phyloP scores from a whole-genome alignment of 2,329 filamentous ascomycete species.

The Beauveria sp. region DNA sequence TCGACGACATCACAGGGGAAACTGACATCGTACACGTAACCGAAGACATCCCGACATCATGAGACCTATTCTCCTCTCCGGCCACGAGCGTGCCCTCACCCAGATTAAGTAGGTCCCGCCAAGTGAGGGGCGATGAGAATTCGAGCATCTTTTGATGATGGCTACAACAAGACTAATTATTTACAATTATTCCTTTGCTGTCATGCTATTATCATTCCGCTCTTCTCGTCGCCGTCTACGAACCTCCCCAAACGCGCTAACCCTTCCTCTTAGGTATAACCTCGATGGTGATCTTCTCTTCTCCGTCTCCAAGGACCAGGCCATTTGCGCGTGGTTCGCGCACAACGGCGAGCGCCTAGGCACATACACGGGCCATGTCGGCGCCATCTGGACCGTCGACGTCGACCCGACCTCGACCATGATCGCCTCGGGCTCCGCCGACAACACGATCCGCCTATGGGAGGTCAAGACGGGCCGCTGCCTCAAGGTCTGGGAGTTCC shows the following conservation, averaged over 20 bases:
- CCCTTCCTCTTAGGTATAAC: constrained; percentile 58
- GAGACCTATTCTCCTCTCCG: constrained; percentile 93
- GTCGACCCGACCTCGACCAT: constrained; percentile 87
- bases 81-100: constrained; percentile 93
- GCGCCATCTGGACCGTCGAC: constrained; percentile 98
- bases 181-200: not conserved
- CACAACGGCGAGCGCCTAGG: constrained; percentile 97
- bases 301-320: constrained; percentile 91
- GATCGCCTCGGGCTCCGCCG: constrained; percentile 89
- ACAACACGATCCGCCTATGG: constrained; percentile 98
- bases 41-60: constrained; percentile 45
- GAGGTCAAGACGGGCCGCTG: constrained; percentile 87
- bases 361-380: constrained; percentile 93
- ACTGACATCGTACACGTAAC: not conserved
- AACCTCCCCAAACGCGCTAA: constrained; percentile 6
- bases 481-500: constrained; percentile 96
- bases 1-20: not conserved
- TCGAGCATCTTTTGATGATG: not conserved
- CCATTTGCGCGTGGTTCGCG: constrained; percentile 93
- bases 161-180: not conserved
- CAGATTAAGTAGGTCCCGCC: constrained; percentile 67
- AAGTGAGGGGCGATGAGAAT: constrained; percentile 3
- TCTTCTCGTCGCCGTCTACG: constrained; percentile 12
- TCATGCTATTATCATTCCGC: constrained; percentile 1
- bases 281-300: constrained; percentile 95